These are phyloP conservation scores for Scleromitrula shiraiana DNA, from an alignment of 2,329 filamentous ascomycete genomes.

Conservation along the genomic window DNA sequence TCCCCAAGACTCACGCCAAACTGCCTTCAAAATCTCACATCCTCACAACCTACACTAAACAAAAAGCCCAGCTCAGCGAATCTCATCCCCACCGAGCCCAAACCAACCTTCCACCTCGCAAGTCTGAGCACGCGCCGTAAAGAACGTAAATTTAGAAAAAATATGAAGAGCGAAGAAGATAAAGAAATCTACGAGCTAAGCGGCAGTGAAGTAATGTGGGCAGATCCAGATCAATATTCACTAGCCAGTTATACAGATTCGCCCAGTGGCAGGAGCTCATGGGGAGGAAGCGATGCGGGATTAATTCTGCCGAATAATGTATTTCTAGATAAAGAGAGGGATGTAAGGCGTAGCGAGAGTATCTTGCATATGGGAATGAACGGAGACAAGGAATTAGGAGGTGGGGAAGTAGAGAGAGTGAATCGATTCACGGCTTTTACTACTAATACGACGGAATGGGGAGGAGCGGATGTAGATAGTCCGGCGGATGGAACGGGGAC, in stretches of 20 bases:
- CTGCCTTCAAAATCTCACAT: neutral
- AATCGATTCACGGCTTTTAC: neutral
- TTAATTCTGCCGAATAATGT: neutral
- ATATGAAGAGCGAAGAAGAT: constrained; percentile 3
- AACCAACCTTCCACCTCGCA: constrained; percentile 5
- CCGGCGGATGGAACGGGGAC: neutral
- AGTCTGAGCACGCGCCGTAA: constrained; percentile 5
- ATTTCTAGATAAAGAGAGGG: too few relatives aligned
- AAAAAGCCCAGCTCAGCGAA: neutral
- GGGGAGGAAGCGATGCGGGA: neutral
- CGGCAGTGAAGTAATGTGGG: constrained; percentile 4
- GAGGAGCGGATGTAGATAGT: neutral
- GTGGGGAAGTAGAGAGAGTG: constrained; percentile 1
- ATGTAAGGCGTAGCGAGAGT: constrained; percentile 1
- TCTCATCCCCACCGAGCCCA: neutral
- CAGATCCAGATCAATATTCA: neutral
- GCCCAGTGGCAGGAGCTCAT: neutral
- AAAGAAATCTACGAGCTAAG: constrained; percentile 6
- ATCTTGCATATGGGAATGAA: constrained; percentile 1
- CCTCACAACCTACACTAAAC: neutral
- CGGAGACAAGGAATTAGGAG: neutral
- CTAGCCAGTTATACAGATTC: neutral
- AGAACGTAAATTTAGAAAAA: constrained; percentile 4
- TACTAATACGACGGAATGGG: neutral
- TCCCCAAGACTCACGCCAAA: too few relatives aligned